Evolutionary conservation across 352 stramenopile species (phyloP).

Genomic region (Phytophthora pinifolia): DNA sequence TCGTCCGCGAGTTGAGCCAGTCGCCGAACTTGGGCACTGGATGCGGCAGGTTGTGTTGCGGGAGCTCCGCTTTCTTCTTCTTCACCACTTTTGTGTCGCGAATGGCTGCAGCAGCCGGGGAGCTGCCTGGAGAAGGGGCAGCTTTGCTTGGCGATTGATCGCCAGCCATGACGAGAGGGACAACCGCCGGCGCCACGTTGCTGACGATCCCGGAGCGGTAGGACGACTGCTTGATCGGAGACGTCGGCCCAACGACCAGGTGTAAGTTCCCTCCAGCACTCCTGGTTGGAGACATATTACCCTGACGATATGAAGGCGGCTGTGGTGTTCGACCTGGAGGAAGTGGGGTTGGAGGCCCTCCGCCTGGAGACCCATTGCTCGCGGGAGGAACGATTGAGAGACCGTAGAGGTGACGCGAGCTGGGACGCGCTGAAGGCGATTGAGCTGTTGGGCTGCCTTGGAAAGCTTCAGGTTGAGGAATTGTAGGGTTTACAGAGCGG

Average conservation of each 20-base stretch:
- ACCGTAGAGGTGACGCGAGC: constrained; percentile 24
- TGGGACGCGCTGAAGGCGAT: constrained; percentile 6
- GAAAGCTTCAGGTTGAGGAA: constrained; percentile 9
- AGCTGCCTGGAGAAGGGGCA: constrained; percentile 6
- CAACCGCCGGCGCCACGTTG: constrained; percentile 30
- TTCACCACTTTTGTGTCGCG: constrained; percentile 82
- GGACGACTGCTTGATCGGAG: constrained; percentile 42
- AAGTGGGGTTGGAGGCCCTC: constrained; percentile 1
- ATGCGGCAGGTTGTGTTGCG: constrained; percentile 73
- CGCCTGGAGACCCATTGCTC: constrained; percentile 1
- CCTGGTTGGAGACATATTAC: constrained; percentile 47
- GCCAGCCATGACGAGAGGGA: constrained; percentile 35
- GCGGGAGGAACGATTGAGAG: constrained; percentile 21
- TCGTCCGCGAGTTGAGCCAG: constrained; percentile 84
- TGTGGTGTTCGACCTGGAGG: constrained; percentile 28
- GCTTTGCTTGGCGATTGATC: constrained; percentile 19
- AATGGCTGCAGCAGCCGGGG: constrained; percentile 32
- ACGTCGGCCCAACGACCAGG: constrained; percentile 18
- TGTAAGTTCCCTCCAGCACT: constrained; percentile 18
- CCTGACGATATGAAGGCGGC: constrained; percentile 30
- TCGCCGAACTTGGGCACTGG: constrained; percentile 80
- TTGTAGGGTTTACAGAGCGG: constrained; percentile 9
- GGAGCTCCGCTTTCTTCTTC: constrained; percentile 78
- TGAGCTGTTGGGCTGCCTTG: constrained; percentile 4
- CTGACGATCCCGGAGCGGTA: constrained; percentile 58